Conservation (phyloP, 2,329 filamentous ascomycete species). For the Bipolaris gigantea region DNA sequence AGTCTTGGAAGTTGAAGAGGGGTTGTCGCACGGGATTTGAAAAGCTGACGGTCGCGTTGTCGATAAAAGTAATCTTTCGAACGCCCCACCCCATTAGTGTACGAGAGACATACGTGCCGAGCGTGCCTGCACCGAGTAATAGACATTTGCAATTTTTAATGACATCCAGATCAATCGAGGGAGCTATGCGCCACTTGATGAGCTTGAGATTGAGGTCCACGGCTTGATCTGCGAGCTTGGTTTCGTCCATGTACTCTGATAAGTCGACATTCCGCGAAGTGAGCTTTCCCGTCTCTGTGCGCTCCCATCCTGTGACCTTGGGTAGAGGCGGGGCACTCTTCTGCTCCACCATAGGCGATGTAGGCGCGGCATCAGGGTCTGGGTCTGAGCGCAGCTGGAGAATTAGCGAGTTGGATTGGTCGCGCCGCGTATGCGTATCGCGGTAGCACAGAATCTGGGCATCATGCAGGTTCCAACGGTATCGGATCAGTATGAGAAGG, state of each 20-base stretch:
- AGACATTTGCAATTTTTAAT: constrained; percentile 91
- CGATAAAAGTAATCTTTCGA: constrained; percentile 90
- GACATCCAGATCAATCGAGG: constrained; percentile 79
- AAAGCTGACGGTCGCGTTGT: constrained; percentile 90
- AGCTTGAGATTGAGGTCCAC: constrained; percentile 96
- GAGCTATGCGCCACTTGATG: constrained; percentile 98
- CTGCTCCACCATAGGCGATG: constrained; percentile 14
- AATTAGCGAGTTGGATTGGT: constrained; percentile 80
- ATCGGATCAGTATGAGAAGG: constrained; percentile 78
- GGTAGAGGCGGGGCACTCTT: constrained; percentile 61
- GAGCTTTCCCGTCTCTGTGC: constrained; percentile 76
- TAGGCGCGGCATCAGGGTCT: constrained; percentile 7
- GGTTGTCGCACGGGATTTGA: constrained; percentile 96
- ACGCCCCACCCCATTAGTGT: constrained; percentile 96
- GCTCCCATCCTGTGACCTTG: constrained; percentile 94
- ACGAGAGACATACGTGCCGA: constrained; percentile 90
- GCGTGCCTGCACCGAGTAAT: constrained; percentile 85
- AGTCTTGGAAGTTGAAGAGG: constrained; percentile 88
- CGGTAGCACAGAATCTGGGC: constrained; percentile 89
- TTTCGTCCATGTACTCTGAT: constrained; percentile 90
- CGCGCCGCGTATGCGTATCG: constrained; percentile 74
- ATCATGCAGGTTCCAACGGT: constrained; percentile 74
- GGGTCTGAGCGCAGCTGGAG: constrained; percentile 52
- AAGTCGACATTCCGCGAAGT: constrained; percentile 78
- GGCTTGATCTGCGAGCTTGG: constrained; percentile 83